Evolutionary conservation across 352 stramenopile species (phyloP).

Genomic region (Phytophthora multivora): DNA sequence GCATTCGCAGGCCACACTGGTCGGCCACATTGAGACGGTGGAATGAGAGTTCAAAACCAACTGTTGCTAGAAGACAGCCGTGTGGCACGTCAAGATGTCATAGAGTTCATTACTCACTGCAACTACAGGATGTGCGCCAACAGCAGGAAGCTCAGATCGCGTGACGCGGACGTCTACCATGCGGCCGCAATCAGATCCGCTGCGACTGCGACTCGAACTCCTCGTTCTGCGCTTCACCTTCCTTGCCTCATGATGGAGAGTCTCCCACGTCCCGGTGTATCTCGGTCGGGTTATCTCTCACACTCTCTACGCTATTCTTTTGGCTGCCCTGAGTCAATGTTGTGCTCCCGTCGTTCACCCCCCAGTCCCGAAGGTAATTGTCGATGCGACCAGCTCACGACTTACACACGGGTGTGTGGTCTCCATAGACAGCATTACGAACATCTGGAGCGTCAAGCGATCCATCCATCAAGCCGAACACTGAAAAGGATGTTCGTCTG

Average conservation of each 20-base stretch:
- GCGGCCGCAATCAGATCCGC: background rate
- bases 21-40: background rate
- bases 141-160: conserved; percentile 8
- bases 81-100: conserved; percentile 16
- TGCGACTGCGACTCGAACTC: background rate
- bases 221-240: background rate
- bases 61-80: no score
- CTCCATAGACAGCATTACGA: conserved; percentile 15
- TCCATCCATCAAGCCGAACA: conserved; percentile 16
- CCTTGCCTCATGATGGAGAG: no score
- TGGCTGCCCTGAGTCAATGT: no score
- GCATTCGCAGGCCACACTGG: background rate
- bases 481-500: conserved; percentile 22
- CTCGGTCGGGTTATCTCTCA: no score
- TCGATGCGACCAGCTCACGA: conserved; percentile 5
- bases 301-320: no score
- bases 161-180: background rate
- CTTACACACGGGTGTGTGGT: conserved; percentile 6
- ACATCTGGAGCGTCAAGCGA: conserved; percentile 9
- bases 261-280: no score
- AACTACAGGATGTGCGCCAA: conserved; percentile 23
- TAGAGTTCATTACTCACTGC: conserved; percentile 25
- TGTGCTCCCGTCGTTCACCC: no score
- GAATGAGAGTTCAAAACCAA: background rate
- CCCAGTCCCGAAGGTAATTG: background rate